Conservation (phyloP, 2,329 filamentous ascomycete genomes). For the Apiospora koreana region DNA sequence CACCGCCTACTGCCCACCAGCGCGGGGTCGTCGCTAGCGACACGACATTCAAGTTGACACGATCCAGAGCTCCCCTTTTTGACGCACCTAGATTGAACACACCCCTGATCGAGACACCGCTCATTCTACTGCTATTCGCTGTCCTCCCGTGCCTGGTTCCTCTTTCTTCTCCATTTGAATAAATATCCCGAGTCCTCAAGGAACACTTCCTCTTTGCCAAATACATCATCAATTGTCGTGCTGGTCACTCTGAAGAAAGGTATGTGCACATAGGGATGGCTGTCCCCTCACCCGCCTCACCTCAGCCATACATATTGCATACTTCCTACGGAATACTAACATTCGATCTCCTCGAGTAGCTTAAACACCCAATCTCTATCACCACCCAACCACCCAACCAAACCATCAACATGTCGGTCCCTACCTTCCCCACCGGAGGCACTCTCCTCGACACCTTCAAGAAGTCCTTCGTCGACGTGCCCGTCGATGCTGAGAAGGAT, state of each 20-base stretch:
- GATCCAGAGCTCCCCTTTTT: slow-evolving; percentile 8
- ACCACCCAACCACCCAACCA: slow-evolving; percentile 12
- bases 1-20: too few relatives aligned
- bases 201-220: background rate
- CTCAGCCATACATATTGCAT: background rate
- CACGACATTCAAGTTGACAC: background rate
- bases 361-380: slow-evolving; percentile 11
- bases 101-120: slow-evolving; percentile 7
- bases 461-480: slow-evolving; percentile 81
- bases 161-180: background rate
- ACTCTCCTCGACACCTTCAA: slow-evolving; percentile 88
- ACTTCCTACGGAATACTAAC: background rate
- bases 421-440: slow-evolving; percentile 59
- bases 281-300: background rate
- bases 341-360: background rate
- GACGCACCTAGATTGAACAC: background rate
- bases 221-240: slow-evolving; percentile 3
- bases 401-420: slow-evolving; percentile 51
- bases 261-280: background rate
- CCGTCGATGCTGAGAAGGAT: slow-evolving; percentile 70
- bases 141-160: background rate
- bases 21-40: background rate
- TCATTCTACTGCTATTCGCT: background rate
- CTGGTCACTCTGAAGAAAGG: slow-evolving; percentile 7
- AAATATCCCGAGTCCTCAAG: background rate